Percentiles rank a stretch among this genome's conserved stretches.
Evolutionary conservation across 345 rosid genomes (phyloP).

Genomic region (Eucalyptus sideroxylon): DNA sequence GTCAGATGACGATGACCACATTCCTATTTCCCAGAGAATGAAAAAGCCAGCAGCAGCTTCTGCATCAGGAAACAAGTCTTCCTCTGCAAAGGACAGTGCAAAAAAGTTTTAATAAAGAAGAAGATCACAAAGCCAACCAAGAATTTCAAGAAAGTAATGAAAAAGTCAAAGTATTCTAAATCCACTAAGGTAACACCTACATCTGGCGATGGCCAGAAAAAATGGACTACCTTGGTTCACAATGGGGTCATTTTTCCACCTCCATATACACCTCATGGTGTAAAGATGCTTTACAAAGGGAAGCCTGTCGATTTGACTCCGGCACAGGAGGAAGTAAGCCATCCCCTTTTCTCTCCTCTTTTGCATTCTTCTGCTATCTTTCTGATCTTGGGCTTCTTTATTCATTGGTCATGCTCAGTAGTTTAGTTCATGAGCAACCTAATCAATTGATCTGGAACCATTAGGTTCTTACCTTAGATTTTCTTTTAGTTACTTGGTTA

Average conservation of each 20-base stretch:
- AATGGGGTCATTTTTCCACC: constrained; percentile 96
- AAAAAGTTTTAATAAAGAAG: constrained; percentile 12
- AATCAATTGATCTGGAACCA: not conserved
- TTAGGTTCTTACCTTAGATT: not conserved
- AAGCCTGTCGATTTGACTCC: constrained; percentile 67
- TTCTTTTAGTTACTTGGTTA: not conserved
- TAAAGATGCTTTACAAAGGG: constrained; percentile 82
- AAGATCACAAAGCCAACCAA: constrained; percentile 33
- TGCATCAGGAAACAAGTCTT: constrained; percentile 33
- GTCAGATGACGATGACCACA: constrained; percentile 59
- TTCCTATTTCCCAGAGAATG: constrained; percentile 69
- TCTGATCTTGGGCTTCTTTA: not conserved
- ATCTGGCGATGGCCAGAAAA: constrained; percentile 93
- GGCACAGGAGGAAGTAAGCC: constrained; percentile 80
- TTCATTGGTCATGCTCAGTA: not conserved
- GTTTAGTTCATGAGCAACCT: not conserved
- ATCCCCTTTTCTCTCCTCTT: not conserved
- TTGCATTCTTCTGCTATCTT: not conserved
- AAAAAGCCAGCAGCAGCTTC: constrained; percentile 28
- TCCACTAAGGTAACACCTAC: constrained; percentile 61
- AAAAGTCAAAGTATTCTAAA: constrained; percentile 46
- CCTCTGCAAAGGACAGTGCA: constrained; percentile 36
- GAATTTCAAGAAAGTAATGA: constrained; percentile 43
- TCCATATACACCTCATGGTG: constrained; percentile 73
- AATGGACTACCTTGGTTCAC: constrained; percentile 95